Conservation (phyloP, 1,284 basidiomycete species). For the Apiotrichum gracile region DNA sequence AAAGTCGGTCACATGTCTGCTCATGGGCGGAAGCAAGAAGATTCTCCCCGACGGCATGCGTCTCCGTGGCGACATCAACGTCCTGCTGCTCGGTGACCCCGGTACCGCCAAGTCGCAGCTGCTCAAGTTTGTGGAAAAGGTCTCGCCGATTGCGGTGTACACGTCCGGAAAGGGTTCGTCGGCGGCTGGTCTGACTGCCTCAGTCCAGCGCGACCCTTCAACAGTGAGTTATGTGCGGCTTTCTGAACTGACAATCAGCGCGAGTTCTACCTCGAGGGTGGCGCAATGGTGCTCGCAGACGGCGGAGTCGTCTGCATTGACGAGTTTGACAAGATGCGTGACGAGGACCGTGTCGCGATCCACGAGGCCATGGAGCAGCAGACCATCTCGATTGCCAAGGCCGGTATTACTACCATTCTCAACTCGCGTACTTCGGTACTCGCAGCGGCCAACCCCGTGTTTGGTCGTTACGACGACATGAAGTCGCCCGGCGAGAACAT, state of each 20-base stretch:
- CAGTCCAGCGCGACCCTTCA: slow-evolving; percentile 87
- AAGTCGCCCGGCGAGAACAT: slow-evolving; percentile 76
- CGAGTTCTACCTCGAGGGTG: slow-evolving; percentile 98
- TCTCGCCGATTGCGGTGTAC: slow-evolving; percentile 94
- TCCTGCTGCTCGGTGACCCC: slow-evolving; percentile 90
- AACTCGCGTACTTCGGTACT: slow-evolving; percentile 95
- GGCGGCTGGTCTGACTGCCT: slow-evolving; percentile 95
- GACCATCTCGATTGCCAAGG: slow-evolving; percentile 98
- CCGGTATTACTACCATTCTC: slow-evolving; percentile 95
- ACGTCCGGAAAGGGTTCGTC: slow-evolving; percentile 97
- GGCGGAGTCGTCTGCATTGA: slow-evolving; percentile 99
- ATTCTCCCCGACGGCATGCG: slow-evolving; percentile 96
- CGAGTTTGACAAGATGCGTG: slow-evolving; percentile 99
- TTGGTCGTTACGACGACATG: slow-evolving; percentile 96
- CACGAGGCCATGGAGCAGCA: slow-evolving; percentile 99
- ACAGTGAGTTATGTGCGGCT: slow-evolving; percentile 58
- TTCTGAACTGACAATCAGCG: slow-evolving; percentile 54
- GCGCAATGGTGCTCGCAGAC: slow-evolving; percentile 98
- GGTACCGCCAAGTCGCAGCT: slow-evolving; percentile 97
- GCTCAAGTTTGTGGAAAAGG: slow-evolving; percentile 98
- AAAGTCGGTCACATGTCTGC: slow-evolving; percentile 88
- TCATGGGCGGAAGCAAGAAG: slow-evolving; percentile 98
- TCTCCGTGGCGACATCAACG: slow-evolving; percentile 95
- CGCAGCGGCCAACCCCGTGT: slow-evolving; percentile 97
- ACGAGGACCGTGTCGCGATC: slow-evolving; percentile 97